Percentiles rank a stretch among this genome's conserved stretches.
Evolutionary conservation across 129 eudicot species (phyloP).

Genomic region (Pittosporum tobira): DNA sequence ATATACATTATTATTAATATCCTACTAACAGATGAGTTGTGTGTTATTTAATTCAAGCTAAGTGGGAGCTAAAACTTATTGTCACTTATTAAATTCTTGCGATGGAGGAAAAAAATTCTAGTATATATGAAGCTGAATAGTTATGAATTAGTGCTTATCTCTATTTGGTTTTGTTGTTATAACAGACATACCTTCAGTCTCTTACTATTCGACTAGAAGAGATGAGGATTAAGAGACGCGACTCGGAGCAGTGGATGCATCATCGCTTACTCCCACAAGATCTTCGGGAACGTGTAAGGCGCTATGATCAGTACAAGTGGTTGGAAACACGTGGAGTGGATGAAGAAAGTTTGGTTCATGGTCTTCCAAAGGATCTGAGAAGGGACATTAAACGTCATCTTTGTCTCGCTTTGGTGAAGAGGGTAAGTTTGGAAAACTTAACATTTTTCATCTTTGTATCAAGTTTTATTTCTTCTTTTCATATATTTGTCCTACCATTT

Average conservation of each 20-base stretch:
- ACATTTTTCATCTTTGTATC: background rate
- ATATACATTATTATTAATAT: too few species aligned
- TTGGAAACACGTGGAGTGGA: constrained; percentile 93
- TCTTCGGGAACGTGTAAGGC: constrained; percentile 79
- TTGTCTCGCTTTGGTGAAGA: constrained; percentile 83
- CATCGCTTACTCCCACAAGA: constrained; percentile 88
- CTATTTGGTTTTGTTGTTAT: constrained; percentile 16
- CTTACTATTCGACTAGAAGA: constrained; percentile 93
- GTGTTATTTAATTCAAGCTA: too few species aligned
- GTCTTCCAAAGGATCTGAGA: constrained; percentile 85
- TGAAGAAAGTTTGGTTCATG: constrained; percentile 69
- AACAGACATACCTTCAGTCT: constrained; percentile 90
- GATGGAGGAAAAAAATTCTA: background rate
- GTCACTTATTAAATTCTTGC: background rate
- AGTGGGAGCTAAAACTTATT: background rate
- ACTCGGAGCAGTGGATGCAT: constrained; percentile 98
- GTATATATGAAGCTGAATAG: background rate
- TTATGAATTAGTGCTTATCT: constrained; percentile 1
- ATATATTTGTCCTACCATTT: background rate
- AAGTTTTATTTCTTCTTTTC: background rate
- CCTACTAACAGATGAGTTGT: too few species aligned
- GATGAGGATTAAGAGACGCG: constrained; percentile 94
- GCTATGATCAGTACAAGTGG: constrained; percentile 95
- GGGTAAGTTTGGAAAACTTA: constrained; percentile 38
- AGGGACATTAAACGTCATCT: constrained; percentile 93